Evolutionary conservation across 192 early-diverging fungal species (phyloP).

Genomic region (Gaertneriomyces sp.): DNA sequence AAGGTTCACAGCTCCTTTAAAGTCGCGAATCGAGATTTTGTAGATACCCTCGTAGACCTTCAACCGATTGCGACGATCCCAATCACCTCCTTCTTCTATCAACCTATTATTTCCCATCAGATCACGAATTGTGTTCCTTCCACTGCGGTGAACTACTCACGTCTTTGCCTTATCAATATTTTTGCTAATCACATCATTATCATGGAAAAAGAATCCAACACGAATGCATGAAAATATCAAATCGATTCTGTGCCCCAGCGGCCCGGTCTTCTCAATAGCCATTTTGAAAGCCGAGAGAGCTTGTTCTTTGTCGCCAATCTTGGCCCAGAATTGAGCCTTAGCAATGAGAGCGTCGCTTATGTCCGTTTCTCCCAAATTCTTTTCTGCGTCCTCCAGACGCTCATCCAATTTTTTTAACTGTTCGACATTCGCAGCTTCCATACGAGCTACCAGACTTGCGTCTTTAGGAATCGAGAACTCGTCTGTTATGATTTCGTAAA

Average conservation of each 20-base stretch:
- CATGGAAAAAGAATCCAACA: slow-evolving; percentile 90
- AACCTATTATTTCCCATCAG: slow-evolving; percentile 46
- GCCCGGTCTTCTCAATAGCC: slow-evolving; percentile 82
- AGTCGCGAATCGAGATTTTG: slow-evolving; percentile 90
- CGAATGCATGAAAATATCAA: slow-evolving; percentile 88
- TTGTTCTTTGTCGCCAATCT: slow-evolving; percentile 94
- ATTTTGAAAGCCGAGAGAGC: slow-evolving; percentile 78
- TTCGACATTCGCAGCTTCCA: slow-evolving; percentile 73
- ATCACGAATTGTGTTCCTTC: neutral
- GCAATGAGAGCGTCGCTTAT: slow-evolving; percentile 81
- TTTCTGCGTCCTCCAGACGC: slow-evolving; percentile 81
- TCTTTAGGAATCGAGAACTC: slow-evolving; percentile 64
- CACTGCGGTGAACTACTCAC: slow-evolving; percentile 5
- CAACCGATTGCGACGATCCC: slow-evolving; percentile 97
- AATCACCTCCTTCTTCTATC: slow-evolving; percentile 98
- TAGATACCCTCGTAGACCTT: slow-evolving; percentile 96
- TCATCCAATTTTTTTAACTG: slow-evolving; percentile 76
- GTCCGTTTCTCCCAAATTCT: slow-evolving; percentile 90
- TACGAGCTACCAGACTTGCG: slow-evolving; percentile 40
- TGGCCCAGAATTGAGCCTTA: slow-evolving; percentile 84
- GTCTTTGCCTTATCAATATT: slow-evolving; percentile 77
- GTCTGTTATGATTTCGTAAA: slow-evolving; percentile 59
- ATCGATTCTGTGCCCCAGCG: slow-evolving; percentile 90
- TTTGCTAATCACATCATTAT: slow-evolving; percentile 69
- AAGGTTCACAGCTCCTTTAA: slow-evolving; percentile 84